Base-by-base conservation (phyloP, 2,329 filamentous ascomycete genomes). In the Penicillium palitans region DNA sequence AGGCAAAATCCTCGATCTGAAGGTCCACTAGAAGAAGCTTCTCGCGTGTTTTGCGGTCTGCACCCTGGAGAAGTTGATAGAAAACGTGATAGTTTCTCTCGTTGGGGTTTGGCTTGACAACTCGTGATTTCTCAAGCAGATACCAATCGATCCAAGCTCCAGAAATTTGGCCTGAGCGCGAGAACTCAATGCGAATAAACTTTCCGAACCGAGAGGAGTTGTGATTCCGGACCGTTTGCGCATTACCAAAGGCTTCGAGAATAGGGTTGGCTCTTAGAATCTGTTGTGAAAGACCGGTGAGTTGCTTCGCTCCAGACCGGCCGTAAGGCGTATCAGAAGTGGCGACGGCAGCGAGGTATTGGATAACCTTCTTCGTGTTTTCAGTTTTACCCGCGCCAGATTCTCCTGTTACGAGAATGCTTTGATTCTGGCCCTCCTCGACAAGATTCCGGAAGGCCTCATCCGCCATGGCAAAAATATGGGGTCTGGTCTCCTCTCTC, bases 131-230 rank as follows among this genome's bases (percentile, higher is more conserved):
- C 72, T 99, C 95, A 15, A 99, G 80, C 0, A 99, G 82, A 76
- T 98, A 99, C 95, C 95, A 99, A 74, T 99, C 93, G 65, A 99
- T 98, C 77, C 92, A 97, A 24, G 95, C 95, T 37, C 96, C 96
- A 4, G 90, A 90, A 65, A 99, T 99, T 55, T 95, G 90, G 29
- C 96, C 96, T 37, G 85, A 85, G 25, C 90, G 84, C 35, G 87
- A 91, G 76, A 99, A 97, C 72, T 97, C 92, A 70, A 99, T 99
- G 50, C 96, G 86, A 72, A 99, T 99, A 70, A 99, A 99, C 75
- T 99, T 99, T 72, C 95, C 95, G 70, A 99, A 99, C 63, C 95
- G 87, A 6, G 95, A 99, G 0, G 95, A 99, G 73, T 99, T 99
- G 79, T 99, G 95, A 75, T 99, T 99, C 54, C 95, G 86, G 31